A percentile compares a stretch with the other conserved stretches of the same genome.
Conservation (phyloP, 2,329 filamentous ascomycete species). For the Ramularia endophylla region DNA sequence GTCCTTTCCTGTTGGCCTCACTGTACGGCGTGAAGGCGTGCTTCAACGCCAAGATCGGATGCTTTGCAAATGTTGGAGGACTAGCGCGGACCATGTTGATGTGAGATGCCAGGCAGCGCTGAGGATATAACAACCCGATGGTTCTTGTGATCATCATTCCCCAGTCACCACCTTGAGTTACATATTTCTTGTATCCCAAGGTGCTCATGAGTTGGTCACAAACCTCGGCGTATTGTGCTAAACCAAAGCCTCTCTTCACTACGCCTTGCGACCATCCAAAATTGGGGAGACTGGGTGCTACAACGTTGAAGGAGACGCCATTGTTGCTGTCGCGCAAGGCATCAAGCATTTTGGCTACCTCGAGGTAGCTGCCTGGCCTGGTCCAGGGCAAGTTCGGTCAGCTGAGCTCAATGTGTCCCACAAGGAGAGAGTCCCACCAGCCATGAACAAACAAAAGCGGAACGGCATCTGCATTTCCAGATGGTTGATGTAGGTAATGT, state of each 20-base stretch:
- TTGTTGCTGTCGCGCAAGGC: constrained; percentile 35
- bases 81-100: constrained; percentile 2
- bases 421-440: constrained; percentile 32
- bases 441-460: constrained; percentile 63
- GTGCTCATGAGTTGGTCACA: constrained; percentile 55
- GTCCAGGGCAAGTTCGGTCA: no score
- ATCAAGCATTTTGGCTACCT: constrained; percentile 56
- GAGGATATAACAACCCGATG: constrained; percentile 54
- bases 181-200: constrained; percentile 54
- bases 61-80: constrained; percentile 49
- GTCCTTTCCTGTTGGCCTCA: constrained; percentile 45
- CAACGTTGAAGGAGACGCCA: constrained; percentile 55
- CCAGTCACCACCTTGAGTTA: constrained; percentile 51
- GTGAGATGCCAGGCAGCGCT: constrained; percentile 15
- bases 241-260: constrained; percentile 42
- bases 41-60: constrained; percentile 54
- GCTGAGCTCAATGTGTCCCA: no score
- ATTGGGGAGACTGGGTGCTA: constrained; percentile 60
- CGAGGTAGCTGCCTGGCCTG: constrained; percentile 59
- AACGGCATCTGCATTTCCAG: constrained; percentile 48
- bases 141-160: constrained; percentile 51
- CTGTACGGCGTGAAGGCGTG: constrained; percentile 52
- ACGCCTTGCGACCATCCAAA: constrained; percentile 62
- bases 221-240: constrained; percentile 49
- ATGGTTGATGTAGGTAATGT: constrained; percentile 59